Conservation (phyloP, 2,329 filamentous ascomycete genomes). For the Arachnomyces sp. region DNA sequence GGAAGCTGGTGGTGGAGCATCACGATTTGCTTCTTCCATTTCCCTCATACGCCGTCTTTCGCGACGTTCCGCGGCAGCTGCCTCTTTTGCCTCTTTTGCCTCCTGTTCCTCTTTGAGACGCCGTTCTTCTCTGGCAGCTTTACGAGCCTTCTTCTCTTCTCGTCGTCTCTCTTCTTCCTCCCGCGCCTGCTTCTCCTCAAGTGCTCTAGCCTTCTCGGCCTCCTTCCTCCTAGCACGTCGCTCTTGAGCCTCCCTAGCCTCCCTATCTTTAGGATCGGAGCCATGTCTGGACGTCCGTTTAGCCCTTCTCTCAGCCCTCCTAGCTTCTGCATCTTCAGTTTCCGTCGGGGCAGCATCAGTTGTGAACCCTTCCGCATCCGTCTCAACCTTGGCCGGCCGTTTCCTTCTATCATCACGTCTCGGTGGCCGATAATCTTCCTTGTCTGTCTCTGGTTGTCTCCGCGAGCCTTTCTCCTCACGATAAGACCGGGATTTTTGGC, state of each 20-base stretch:
- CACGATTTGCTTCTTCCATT: conserved; percentile 17
- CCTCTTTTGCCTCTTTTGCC: conserved; percentile 24
- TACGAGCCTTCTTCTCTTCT: conserved; percentile 54
- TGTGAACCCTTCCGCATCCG: conserved; percentile 41
- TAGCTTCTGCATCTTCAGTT: conserved; percentile 51
- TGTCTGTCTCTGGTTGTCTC: conserved; percentile 29
- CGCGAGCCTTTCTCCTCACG: conserved; percentile 27
- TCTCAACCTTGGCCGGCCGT: conserved; percentile 40
- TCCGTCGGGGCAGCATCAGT: conserved; percentile 40
- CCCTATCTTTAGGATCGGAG: conserved; percentile 26
- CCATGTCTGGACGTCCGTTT: conserved; percentile 37
- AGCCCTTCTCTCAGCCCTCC: conserved; percentile 55
- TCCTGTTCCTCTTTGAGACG: conserved; percentile 23
- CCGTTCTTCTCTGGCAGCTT: conserved; percentile 38
- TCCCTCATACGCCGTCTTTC: conserved; percentile 31
- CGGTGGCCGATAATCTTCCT: conserved; percentile 25
- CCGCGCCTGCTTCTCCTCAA: conserved; percentile 28
- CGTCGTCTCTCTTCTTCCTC: conserved; percentile 47
- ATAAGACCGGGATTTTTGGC: conserved; percentile 26
- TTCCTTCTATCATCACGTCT: conserved; percentile 30
- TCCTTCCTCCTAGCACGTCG: conserved; percentile 43
- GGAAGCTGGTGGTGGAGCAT: conserved; percentile 1
- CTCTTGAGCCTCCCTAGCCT: conserved; percentile 26
- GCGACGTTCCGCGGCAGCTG: conserved; percentile 31
- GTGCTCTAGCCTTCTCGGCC: conserved; percentile 40